Evolutionary conservation across 2,329 filamentous ascomycete species (phyloP).

Genomic region (Malbranchea zuffiana): DNA sequence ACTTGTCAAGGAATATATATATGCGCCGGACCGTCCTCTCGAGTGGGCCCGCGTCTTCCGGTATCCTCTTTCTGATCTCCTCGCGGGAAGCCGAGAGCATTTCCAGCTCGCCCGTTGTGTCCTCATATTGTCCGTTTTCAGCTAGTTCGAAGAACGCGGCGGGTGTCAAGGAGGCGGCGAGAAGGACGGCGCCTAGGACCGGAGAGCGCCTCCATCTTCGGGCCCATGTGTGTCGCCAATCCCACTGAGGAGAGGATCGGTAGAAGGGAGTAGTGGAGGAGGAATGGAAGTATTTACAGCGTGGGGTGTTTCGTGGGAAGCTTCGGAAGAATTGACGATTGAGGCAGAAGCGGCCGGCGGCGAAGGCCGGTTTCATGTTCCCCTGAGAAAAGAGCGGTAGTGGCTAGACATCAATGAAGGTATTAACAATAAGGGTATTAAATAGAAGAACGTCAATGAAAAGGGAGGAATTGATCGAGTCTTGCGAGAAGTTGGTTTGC

Average conservation of each 20-base stretch:
- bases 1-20: slow-evolving; percentile 55
- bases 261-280: not conserved
- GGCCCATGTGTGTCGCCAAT: slow-evolving; percentile 15
- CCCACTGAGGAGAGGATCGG: slow-evolving; percentile 8
- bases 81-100: slow-evolving; percentile 75
- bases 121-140: slow-evolving; percentile 38
- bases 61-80: slow-evolving; percentile 62
- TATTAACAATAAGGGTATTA: not conserved
- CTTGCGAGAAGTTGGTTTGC: not conserved
- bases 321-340: slow-evolving; percentile 28
- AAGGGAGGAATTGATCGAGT: not conserved
- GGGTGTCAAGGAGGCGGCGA: slow-evolving; percentile 43
- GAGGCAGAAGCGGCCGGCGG: slow-evolving; percentile 41
- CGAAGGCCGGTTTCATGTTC: slow-evolving; percentile 42
- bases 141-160: slow-evolving; percentile 50
- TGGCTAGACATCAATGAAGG: slow-evolving; percentile 6
- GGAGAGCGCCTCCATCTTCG: slow-evolving; percentile 4
- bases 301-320: not conserved
- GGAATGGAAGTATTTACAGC: slow-evolving; percentile 2
- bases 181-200: slow-evolving; percentile 14
- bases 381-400: slow-evolving; percentile 13
- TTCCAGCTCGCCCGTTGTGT: slow-evolving; percentile 65
- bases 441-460: not conserved
- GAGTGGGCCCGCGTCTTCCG: slow-evolving; percentile 51
- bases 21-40: slow-evolving; percentile 48